These are phyloP conservation scores for Endotrypanum monterogeii DNA, from an alignment of 208 protist genomes.

Conservation along the genomic window DNA sequence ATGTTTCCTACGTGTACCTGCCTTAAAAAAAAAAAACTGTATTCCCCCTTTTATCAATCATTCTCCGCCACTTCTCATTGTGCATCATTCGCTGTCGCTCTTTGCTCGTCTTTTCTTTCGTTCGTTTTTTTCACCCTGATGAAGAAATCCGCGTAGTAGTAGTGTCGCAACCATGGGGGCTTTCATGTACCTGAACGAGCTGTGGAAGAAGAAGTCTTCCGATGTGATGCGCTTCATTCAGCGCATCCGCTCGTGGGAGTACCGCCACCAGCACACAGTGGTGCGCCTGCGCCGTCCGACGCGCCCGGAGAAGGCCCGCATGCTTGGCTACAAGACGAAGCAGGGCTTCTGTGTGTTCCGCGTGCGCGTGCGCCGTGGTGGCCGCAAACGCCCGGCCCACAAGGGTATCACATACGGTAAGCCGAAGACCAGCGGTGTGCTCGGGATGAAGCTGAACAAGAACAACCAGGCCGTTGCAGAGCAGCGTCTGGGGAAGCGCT, in stretches of 20 bases:
- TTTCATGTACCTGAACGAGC: slow-evolving; percentile 99
- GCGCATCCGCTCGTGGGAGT: slow-evolving; percentile 99
- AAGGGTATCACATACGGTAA: slow-evolving; percentile 99
- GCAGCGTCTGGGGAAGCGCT: slow-evolving; percentile 96
- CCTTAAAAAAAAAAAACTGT: no score
- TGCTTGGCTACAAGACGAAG: slow-evolving; percentile 99
- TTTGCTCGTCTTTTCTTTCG: not conserved
- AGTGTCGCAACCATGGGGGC: slow-evolving; percentile 93
- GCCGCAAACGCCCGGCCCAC: slow-evolving; percentile 96
- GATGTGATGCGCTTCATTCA: slow-evolving; percentile 99
- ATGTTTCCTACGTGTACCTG: no score
- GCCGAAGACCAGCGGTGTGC: slow-evolving; percentile 97
- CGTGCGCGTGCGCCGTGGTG: slow-evolving; percentile 98
- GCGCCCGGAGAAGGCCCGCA: slow-evolving; percentile 99
- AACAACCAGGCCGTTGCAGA: slow-evolving; percentile 97
- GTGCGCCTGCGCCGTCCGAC: slow-evolving; percentile 95
- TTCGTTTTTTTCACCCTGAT: not conserved
- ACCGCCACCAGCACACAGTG: slow-evolving; percentile 95
- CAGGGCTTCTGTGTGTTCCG: slow-evolving; percentile 99
- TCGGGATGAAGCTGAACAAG: slow-evolving; percentile 97
- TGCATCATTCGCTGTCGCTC: not conserved
- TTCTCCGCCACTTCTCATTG: not conserved
- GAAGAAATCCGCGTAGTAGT: slow-evolving; percentile 25
- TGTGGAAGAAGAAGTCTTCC: slow-evolving; percentile 99
- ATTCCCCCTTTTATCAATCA: not conserved